Evolutionary conservation across 495 filamentous ascomycete species (phyloP).

Genomic region (Tuber borchii): DNA sequence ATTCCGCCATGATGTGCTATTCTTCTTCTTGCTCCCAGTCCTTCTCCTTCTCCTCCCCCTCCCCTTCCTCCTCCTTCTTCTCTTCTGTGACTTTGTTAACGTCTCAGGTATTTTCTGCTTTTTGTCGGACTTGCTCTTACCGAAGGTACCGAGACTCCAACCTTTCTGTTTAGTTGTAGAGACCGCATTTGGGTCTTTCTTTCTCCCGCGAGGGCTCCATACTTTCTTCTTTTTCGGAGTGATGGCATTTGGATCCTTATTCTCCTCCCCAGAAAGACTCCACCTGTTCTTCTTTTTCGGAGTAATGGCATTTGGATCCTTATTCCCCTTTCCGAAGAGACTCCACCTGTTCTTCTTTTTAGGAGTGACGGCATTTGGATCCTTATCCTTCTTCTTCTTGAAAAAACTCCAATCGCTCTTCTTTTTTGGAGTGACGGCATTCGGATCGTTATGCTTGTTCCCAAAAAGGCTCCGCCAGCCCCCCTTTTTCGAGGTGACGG

Average conservation of each 20-base stretch:
- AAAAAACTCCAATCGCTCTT: background rate
- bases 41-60: background rate
- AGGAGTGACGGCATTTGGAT: background rate
- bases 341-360: background rate
- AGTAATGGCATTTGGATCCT: no score
- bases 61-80: background rate
- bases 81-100: background rate
- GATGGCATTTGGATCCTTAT: background rate
- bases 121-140: background rate
- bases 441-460: background rate
- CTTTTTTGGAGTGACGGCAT: background rate
- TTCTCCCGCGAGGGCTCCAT: no score
- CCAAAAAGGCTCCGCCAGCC: background rate
- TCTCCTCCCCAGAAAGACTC: background rate
- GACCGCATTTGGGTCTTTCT: background rate
- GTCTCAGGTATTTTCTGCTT: background rate
- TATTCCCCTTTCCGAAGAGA: no score
- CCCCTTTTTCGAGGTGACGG: background rate
- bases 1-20: background rate
- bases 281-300: no score
- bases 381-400: background rate
- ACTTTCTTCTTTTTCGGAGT: background rate
- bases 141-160: background rate
- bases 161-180: background rate
- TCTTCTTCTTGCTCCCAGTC: background rate